Evolutionary conservation across 2,329 filamentous ascomycete genomes (phyloP), one percentile per base, ranked within the genome.

Genomic region (Aspergillus flavus): DNA sequence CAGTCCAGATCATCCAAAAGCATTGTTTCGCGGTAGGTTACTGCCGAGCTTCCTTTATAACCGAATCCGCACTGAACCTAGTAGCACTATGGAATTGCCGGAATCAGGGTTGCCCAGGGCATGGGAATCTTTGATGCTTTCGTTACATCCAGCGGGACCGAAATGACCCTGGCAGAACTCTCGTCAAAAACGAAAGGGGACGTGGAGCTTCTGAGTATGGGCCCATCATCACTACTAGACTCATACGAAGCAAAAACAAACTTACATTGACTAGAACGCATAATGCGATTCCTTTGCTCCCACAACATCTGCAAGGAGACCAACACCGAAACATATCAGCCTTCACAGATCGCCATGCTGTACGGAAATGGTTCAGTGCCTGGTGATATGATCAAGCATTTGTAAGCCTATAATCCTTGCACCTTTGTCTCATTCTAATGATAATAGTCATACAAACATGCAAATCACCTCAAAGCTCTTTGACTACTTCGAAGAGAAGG

Each of bases 401-500:
- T 71, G 71, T 73, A 68, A 10, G 64, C 59, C 39, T 21, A 11
- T 6, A 16, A 14, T 2, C 6, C 12, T 57, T 7, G n/a, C 43
- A 3, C 34, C 19, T 53, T 14, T 10, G 26, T 11, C 30, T 32
- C 2, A 60, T 36, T 34, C 30, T 28, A 50, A 30, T n/a, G 6
- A 3, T 10, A 41, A 34, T 1, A 66, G 65, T 61, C 59, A 68
- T 23, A 52, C 50, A 5, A 63, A 61, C 36, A 60, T 68, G 62
- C 62, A 63, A 50, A 50, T 60, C 1, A 61, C 70, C 5, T 61
- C 68, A 1, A 64, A 64, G 6, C 61, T 73, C 6, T 67, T 67
- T 12, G 68, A 72, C 1, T 76, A 73, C 54, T 71, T 76, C 21
- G 68, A 71, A 14, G 21, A 62, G 26, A 75, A 68, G 11, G 71